These are phyloP conservation scores for Knoxdaviesia proteae DNA, from an alignment of 2,329 filamentous ascomycete species.

Conservation along the genomic window DNA sequence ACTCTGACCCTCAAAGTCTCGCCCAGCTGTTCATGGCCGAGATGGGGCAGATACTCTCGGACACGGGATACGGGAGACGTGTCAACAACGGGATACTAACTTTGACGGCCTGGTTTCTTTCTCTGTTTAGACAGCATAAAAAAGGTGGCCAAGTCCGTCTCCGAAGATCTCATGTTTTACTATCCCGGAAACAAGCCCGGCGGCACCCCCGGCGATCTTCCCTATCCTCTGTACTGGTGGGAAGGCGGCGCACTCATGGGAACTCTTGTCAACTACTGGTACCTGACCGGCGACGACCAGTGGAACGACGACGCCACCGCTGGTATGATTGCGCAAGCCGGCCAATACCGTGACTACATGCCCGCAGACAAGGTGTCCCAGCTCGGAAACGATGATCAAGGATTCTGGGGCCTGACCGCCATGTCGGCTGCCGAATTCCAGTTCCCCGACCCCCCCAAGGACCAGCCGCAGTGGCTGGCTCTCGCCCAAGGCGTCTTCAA, in stretches of 20 bases:
- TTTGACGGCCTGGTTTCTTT: no score
- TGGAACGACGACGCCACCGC: slow-evolving; percentile 50
- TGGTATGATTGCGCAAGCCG: slow-evolving; percentile 55
- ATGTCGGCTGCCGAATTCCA: slow-evolving; percentile 52
- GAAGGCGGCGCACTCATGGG: slow-evolving; percentile 54
- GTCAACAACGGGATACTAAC: no score
- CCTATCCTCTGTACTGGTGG: slow-evolving; percentile 42
- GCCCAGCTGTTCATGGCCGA: no score
- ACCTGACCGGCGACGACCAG: slow-evolving; percentile 50
- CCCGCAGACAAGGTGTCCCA: slow-evolving; percentile 48
- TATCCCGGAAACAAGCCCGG: slow-evolving; percentile 24
- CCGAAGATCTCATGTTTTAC: slow-evolving; percentile 14
- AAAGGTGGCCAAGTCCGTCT: background rate
- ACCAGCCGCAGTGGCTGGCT: slow-evolving; percentile 44
- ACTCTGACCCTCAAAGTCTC: no score
- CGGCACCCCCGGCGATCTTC: slow-evolving; percentile 27
- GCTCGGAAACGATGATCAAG: slow-evolving; percentile 56
- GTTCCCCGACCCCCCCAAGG: slow-evolving; percentile 35
- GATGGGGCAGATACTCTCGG: no score
- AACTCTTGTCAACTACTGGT: slow-evolving; percentile 65
- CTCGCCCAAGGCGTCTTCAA: slow-evolving; percentile 69
- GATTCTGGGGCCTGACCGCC: slow-evolving; percentile 51
- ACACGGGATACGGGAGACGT: no score
- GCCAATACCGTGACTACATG: slow-evolving; percentile 56
- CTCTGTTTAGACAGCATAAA: background rate